A percentile compares a stretch with the other conserved stretches of the same genome.
These are phyloP conservation scores for Trypanosomatidae sp. DNA, from an alignment of 208 protist species.

Conservation along the genomic window DNA sequence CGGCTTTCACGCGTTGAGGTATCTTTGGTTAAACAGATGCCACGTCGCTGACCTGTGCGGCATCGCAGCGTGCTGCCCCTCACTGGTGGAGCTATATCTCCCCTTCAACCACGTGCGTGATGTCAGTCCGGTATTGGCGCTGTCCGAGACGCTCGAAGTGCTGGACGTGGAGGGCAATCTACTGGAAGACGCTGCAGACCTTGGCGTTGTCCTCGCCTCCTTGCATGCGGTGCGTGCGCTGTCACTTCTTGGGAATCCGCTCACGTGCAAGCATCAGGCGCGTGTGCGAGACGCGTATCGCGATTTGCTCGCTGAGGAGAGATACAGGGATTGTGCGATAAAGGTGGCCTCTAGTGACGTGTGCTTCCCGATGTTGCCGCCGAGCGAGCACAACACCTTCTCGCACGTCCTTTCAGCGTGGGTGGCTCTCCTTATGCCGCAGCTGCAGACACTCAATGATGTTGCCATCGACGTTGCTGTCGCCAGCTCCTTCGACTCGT, in stretches of 20 bases:
- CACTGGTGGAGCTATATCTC: slow-evolving; percentile 78
- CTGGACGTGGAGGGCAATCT: slow-evolving; percentile 89
- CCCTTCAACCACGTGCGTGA: slow-evolving; percentile 83
- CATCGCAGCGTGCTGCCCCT: slow-evolving; percentile 58
- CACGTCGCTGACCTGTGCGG: slow-evolving; percentile 62
- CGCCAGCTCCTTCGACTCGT: background rate
- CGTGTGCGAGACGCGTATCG: slow-evolving; percentile 22
- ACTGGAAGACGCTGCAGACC: slow-evolving; percentile 34
- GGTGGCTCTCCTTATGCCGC: slow-evolving; percentile 55
- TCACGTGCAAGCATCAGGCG: slow-evolving; percentile 23
- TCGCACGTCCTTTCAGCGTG: slow-evolving; percentile 35
- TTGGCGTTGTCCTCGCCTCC: slow-evolving; percentile 37
- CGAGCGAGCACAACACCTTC: slow-evolving; percentile 1
- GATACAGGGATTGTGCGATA: slow-evolving; percentile 1
- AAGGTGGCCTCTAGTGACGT: background rate
- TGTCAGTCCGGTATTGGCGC: slow-evolving; percentile 54
- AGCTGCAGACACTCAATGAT: slow-evolving; percentile 40
- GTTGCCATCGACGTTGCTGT: slow-evolving; percentile 15
- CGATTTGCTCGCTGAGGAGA: background rate
- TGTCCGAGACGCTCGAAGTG: slow-evolving; percentile 73
- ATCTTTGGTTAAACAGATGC: slow-evolving; percentile 81
- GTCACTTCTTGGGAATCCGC: slow-evolving; percentile 70
- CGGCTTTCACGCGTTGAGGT: slow-evolving; percentile 52
- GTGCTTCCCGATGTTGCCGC: too few relatives aligned
- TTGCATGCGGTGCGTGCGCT: slow-evolving; percentile 56